These are phyloP conservation scores for Agrocybe chaxingu DNA, from an alignment of 768 basidiomycete species.

Conservation along the genomic window DNA sequence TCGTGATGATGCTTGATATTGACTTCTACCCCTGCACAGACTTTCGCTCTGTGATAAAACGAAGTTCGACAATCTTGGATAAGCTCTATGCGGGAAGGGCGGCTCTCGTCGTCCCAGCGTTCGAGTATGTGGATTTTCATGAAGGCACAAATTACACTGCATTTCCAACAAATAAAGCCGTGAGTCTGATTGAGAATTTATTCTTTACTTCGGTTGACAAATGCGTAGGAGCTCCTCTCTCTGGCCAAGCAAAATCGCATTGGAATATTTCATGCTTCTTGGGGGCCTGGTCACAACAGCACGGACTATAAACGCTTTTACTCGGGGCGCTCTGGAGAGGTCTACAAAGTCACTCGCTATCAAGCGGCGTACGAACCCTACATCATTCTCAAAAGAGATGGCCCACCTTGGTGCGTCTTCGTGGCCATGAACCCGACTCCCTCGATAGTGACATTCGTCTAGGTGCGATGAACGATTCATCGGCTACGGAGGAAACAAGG, in stretches of 20 bases:
- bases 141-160: conserved; percentile 55
- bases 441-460: conserved; percentile 3
- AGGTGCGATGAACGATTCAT: conserved; percentile 93
- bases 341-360: conserved; percentile 76
- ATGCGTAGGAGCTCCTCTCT: conserved; percentile 47
- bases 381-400: conserved; percentile 74
- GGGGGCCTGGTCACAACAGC: conserved; percentile 78
- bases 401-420: conserved; percentile 64
- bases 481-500: conserved; percentile 91
- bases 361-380: conserved; percentile 89
- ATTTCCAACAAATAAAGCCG: conserved; percentile 73
- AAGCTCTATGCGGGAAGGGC: conserved; percentile 56
- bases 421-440: neutral
- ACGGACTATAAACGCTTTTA: conserved; percentile 76
- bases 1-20: conserved; percentile 89
- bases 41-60: conserved; percentile 58
- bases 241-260: conserved; percentile 57
- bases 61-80: conserved; percentile 30
- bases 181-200: conserved; percentile 22
- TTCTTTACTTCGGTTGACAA: neutral
- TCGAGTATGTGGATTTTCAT: conserved; percentile 68
- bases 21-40: conserved; percentile 86
- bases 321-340: conserved; percentile 53
- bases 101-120: conserved; percentile 83
- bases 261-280: conserved; percentile 74